Evolutionary conservation across 805 yeast genomes (phyloP).

Genomic region (Isabelozyma pseudorhagii): DNA sequence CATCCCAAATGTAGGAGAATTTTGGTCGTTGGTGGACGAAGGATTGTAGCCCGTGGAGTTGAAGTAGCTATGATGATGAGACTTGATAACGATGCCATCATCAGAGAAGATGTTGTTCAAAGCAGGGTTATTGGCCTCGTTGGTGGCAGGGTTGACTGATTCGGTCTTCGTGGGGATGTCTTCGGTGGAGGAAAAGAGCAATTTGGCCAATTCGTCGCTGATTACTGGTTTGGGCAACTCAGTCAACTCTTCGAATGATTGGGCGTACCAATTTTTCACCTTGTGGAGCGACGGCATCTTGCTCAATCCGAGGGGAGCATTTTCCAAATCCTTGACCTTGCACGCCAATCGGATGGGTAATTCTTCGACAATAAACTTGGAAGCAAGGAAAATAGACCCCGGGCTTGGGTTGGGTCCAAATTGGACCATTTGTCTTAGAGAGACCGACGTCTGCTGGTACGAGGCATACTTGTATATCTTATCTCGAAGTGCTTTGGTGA

Average conservation of each 20-base stretch:
- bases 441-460: constrained; percentile 79
- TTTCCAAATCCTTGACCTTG: constrained; percentile 79
- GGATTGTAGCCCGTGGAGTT: constrained; percentile 1
- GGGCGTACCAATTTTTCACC: constrained; percentile 88
- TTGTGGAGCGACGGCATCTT: constrained; percentile 71
- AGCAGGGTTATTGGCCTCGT: constrained; percentile 31
- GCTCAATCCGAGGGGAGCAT: constrained; percentile 70
- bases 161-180: constrained; percentile 3
- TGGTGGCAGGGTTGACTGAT: constrained; percentile 24
- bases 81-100: constrained; percentile 47
- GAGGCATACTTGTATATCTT: constrained; percentile 63
- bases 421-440: constrained; percentile 86
- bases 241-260: constrained; percentile 82
- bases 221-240: constrained; percentile 57
- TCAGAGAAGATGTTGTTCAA: constrained; percentile 43
- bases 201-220: constrained; percentile 35
- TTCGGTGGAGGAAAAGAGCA: constrained; percentile 19
- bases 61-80: constrained; percentile 11
- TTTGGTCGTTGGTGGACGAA: constrained; percentile 7
- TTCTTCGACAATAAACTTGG: constrained; percentile 81
- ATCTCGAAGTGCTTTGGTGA: constrained; percentile 48
- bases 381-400: constrained; percentile 77
- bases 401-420: constrained; percentile 79
- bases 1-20: constrained; percentile 41
- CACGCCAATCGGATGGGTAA: constrained; percentile 84